A percentile compares a stretch with the other conserved stretches of the same genome.
Conservation (phyloP, 2,329 filamentous ascomycete species). For the Alternaria ethzedia region DNA sequence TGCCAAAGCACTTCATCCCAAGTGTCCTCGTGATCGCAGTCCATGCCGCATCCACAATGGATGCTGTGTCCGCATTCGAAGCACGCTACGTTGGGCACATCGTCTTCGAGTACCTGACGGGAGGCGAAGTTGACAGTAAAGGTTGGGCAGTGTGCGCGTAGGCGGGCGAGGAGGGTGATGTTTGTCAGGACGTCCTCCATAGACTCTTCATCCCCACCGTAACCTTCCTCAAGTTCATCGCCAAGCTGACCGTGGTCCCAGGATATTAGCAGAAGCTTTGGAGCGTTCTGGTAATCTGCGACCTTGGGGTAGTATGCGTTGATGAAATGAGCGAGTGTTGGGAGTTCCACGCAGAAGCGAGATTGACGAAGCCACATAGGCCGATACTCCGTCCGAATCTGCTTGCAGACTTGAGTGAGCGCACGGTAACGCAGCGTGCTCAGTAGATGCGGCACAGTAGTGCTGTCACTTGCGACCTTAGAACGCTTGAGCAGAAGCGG, state of each 20-base stretch:
- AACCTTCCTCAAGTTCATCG: neutral
- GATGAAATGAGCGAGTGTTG: neutral
- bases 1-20: neutral
- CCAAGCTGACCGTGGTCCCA: neutral
- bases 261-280: neutral
- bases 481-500: neutral
- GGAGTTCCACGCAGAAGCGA: neutral
- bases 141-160: neutral
- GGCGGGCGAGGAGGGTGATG: neutral
- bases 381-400: neutral
- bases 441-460: neutral
- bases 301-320: neutral
- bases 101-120: neutral
- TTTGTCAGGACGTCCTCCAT: neutral
- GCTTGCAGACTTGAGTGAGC: neutral
- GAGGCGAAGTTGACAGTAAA: neutral
- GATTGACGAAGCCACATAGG: neutral
- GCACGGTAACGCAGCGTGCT: neutral
- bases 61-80: neutral
- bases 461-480: neutral
- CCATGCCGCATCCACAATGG: neutral
- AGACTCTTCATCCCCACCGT: neutral
- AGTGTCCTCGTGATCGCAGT: neutral
- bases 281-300: neutral
- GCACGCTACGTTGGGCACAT: neutral